phyloP scores from a whole-genome alignment of 352 stramenopile genomes.

The Plasmopara viticola region DNA sequence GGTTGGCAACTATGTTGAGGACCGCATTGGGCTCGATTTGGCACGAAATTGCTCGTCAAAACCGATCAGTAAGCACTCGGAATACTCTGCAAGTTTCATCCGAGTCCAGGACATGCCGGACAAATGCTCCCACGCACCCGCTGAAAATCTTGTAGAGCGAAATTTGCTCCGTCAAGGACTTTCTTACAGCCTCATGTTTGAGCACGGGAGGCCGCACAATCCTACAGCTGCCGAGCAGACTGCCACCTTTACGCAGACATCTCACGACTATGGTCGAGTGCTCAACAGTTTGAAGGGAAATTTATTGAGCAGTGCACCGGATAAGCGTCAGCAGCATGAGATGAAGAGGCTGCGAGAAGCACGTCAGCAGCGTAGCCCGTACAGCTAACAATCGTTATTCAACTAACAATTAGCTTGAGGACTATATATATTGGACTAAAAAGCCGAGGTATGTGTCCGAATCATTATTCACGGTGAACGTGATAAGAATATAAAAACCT shows the following conservation, averaged over 20 bases:
- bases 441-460: too few species aligned
- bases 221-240: slow-evolving; percentile 35
- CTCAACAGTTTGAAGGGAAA: slow-evolving; percentile 4
- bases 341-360: slow-evolving; percentile 33
- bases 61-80: slow-evolving; percentile 38
- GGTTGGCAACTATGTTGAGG: slow-evolving; percentile 80
- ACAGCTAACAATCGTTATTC: slow-evolving; percentile 2
- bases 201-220: slow-evolving; percentile 48
- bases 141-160: slow-evolving; percentile 43
- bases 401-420: too few species aligned
- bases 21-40: slow-evolving; percentile 54
- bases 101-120: slow-evolving; percentile 47
- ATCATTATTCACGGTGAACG: too few species aligned
- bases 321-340: slow-evolving; percentile 32
- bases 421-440: too few species aligned
- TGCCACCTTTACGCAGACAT: slow-evolving; percentile 51
- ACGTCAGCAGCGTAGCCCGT: slow-evolving; percentile 34
- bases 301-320: slow-evolving; percentile 27
- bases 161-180: slow-evolving; percentile 50
- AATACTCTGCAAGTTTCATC: slow-evolving; percentile 49
- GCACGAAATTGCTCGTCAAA: slow-evolving; percentile 31
- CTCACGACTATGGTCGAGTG: slow-evolving; percentile 39
- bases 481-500: too few species aligned
- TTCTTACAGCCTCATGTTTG: slow-evolving; percentile 69
- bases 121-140: slow-evolving; percentile 42